Evolutionary conservation across 768 basidiomycete species (phyloP), one percentile per base, ranked within the genome.

Genomic region (Lentinus brumalis): DNA sequence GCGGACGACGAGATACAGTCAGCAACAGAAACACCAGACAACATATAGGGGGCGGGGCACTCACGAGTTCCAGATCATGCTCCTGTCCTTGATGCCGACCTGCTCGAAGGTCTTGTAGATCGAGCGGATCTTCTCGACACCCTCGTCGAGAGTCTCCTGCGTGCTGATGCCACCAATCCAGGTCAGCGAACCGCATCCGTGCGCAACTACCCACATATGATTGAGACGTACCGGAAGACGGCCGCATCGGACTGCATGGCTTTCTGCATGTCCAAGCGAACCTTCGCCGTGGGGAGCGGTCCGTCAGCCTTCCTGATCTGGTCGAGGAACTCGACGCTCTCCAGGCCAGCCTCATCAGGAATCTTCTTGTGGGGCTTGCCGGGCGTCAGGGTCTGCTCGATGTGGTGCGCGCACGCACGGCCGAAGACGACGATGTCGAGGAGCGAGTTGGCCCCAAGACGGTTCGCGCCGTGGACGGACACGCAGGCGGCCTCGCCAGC

Each of bases 11-110:
- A 59, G 44, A 38, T 12, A 32, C 32, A 52, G 10, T 47, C 15
- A 42, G 12, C 12, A 16, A 52, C 31, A 18, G 47, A 9, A 30
- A 30, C 21, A 26, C 21, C 21, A 26, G 21, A 26, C 21, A 26
- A 26, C 21, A 26, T 26, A 26, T 26, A 26, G 21, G 3, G 35
- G n/a, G 21, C 8, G 14, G 11, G 10, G 72, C n/a, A 76, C 93
- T 64, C 70, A 96, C 95, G 94, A 93, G 80, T 98, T 98, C 97
- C 96, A 99, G 76, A 98, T 97, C 96, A 98, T 92, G 77, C 92
- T 94, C 71, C 97, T 84, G 76, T 98, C 97, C 81, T 97, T 95
- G 81, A 97, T 92, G 56, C 96, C 92, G 66, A 99, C 91, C 47
- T 96, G 84, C 67, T 89, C 83, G 76, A 88, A 98, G 71, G 84